A percentile compares a stretch with the other conserved stretches of the same genome.
phyloP scores from a whole-genome alignment of 2,329 filamentous ascomycete genomes.

The Akanthomyces dipterigenus region DNA sequence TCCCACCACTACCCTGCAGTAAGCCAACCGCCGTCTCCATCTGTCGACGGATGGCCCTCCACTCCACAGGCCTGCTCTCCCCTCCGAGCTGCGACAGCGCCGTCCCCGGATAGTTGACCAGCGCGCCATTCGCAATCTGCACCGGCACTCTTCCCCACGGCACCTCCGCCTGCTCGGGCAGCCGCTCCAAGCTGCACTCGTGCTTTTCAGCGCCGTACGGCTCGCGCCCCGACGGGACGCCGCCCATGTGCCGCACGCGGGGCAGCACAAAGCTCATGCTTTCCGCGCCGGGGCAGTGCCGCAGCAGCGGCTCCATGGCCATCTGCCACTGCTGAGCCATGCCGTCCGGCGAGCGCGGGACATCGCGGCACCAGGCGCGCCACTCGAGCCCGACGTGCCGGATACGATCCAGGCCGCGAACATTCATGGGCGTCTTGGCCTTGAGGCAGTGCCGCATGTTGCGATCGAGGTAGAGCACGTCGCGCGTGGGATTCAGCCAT shows the following conservation, averaged over 20 bases:
- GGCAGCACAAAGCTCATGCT: conserved; percentile 23
- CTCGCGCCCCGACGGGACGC: conserved; percentile 22
- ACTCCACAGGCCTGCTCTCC: conserved; percentile 11
- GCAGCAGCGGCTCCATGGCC: conserved; percentile 17
- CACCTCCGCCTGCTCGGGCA: conserved; percentile 18
- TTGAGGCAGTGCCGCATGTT: conserved; percentile 19
- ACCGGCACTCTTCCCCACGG: conserved; percentile 19
- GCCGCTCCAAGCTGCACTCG: conserved; percentile 14
- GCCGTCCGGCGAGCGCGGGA: conserved; percentile 17
- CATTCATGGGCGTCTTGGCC: conserved; percentile 10
- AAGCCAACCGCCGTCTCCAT: conserved; percentile 16
- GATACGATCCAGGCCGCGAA: conserved; percentile 20
- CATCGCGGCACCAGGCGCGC: conserved; percentile 23
- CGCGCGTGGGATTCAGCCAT: conserved; percentile 22
- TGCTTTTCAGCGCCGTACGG: conserved; percentile 18
- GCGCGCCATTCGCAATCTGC: conserved; percentile 7
- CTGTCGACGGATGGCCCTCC: conserved; percentile 16
- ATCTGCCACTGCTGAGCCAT: conserved; percentile 19
- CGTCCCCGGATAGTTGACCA: neutral
- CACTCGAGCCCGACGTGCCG: conserved; percentile 24
- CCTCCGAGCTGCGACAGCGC: neutral
- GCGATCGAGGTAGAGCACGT: conserved; percentile 25
- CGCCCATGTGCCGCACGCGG: conserved; percentile 20
- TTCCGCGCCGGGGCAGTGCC: conserved; percentile 19
- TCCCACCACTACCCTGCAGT: neutral